phyloP scores from a whole-genome alignment of 2,329 filamentous ascomycete species.

The Pseudocercospora cruenta region DNA sequence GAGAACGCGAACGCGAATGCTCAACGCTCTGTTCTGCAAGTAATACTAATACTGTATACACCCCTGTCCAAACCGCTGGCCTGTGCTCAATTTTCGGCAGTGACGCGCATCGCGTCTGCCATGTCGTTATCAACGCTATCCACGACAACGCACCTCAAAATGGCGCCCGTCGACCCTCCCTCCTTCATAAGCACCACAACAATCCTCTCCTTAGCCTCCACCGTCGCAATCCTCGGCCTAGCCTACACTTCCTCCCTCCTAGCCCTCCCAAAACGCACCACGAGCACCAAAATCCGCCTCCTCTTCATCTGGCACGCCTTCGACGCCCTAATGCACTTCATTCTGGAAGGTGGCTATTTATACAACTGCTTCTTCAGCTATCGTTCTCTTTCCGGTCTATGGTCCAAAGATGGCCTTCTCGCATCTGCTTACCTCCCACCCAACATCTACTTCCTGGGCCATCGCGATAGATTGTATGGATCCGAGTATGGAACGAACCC shows the following conservation, averaged over 20 bases:
- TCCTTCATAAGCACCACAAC: constrained; percentile 54
- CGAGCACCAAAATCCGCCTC: constrained; percentile 62
- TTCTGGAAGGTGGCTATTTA: constrained; percentile 88
- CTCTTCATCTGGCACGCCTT: constrained; percentile 96
- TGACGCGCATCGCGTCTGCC: background rate
- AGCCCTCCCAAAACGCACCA: constrained; percentile 56
- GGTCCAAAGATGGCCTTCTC: constrained; percentile 21
- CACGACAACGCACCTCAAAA: background rate
- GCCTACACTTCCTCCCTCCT: constrained; percentile 55
- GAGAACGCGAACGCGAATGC: too few species aligned
- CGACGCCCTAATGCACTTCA: constrained; percentile 87
- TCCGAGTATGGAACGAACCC: constrained; percentile 59
- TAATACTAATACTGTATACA: too few species aligned
- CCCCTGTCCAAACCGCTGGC: background rate
- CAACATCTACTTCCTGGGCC: constrained; percentile 58
- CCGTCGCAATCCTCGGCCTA: constrained; percentile 57
- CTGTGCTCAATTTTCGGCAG: background rate
- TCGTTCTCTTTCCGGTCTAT: constrained; percentile 42
- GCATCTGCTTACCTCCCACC: constrained; percentile 49
- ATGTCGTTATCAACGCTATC: background rate
- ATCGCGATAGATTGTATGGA: constrained; percentile 60
- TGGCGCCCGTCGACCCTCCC: constrained; percentile 14
- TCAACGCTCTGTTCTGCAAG: background rate
- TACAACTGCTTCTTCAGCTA: constrained; percentile 90
- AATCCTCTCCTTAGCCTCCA: constrained; percentile 57